Conservation (phyloP, 129 eudicot genomes). For the Solidago caesia region DNA sequence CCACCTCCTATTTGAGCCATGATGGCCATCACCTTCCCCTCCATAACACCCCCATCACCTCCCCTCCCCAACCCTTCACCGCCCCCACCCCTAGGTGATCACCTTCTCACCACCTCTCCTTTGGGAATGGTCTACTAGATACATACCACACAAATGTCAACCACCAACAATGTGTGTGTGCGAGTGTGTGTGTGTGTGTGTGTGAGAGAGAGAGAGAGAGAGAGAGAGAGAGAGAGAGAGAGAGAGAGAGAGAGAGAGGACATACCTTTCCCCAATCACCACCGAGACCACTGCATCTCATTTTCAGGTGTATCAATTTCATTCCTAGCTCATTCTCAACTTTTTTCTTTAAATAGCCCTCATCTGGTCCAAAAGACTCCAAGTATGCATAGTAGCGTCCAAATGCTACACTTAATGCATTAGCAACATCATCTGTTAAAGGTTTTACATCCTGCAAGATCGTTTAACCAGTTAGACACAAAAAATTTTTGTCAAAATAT, state of each 20-base stretch:
- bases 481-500: background rate
- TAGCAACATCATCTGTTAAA: slow-evolving; percentile 46
- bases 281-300: slow-evolving; percentile 89
- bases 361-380: slow-evolving; percentile 90
- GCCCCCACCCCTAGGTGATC: no score
- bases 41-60: no score
- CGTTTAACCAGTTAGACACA: slow-evolving; percentile 10
- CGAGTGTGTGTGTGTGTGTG: background rate
- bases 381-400: slow-evolving; percentile 69
- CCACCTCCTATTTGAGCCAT: no score
- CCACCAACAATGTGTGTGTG: background rate
- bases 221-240: background rate
- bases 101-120: no score
- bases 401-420: slow-evolving; percentile 61
- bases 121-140: background rate
- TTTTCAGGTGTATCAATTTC: slow-evolving; percentile 78
- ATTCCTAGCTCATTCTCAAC: slow-evolving; percentile 86
- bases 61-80: no score
- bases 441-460: slow-evolving; percentile 78
- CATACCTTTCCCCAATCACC: slow-evolving; percentile 96
- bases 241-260: slow-evolving; percentile 13
- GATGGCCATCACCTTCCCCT: no score
- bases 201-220: slow-evolving; percentile 9
- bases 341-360: slow-evolving; percentile 72
- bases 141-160: background rate